A percentile compares a stretch with the other conserved stretches of the same genome.
Conservation (phyloP, 768 basidiomycete genomes). For the Lactifluus piperatus region DNA sequence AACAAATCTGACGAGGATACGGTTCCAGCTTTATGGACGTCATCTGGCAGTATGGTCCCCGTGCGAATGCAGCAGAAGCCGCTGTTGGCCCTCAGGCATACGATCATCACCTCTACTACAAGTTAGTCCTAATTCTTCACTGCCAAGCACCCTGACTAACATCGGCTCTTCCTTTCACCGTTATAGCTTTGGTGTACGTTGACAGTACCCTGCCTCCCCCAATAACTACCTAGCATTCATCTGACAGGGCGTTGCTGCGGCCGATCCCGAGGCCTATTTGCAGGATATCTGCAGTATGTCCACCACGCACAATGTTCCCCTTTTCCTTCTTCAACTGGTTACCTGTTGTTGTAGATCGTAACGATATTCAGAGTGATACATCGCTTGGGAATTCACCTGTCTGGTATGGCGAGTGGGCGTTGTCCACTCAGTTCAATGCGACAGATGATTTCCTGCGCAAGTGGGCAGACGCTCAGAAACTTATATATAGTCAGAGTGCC, state of each 20-base stretch:
- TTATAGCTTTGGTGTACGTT: constrained; percentile 48
- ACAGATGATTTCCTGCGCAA: constrained; percentile 50
- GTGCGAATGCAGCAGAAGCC: constrained; percentile 62
- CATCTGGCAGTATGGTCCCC: constrained; percentile 65
- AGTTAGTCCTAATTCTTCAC: constrained; percentile 31
- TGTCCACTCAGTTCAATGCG: constrained; percentile 56
- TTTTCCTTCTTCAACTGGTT: neutral
- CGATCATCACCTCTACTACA: constrained; percentile 76
- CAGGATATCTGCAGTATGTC: constrained; percentile 59
- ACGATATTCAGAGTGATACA: constrained; percentile 43
- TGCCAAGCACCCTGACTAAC: constrained; percentile 21
- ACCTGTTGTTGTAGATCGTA: constrained; percentile 38
- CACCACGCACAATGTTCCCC: neutral
- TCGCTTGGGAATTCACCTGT: constrained; percentile 39
- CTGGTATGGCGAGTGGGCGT: constrained; percentile 52
- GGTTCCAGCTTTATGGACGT: constrained; percentile 66
- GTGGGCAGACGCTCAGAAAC: constrained; percentile 75
- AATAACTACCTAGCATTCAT: neutral
- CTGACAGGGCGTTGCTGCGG: constrained; percentile 60
- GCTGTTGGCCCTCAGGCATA: constrained; percentile 62
- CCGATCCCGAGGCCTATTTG: constrained; percentile 58
- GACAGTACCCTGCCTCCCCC: neutral
- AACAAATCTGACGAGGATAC: neutral
- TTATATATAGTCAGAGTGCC: constrained; percentile 46
- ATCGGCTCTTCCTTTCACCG: neutral